These are phyloP conservation scores for Ganoderma sp. DNA, from an alignment of 1,284 basidiomycete species.

Conservation along the genomic window DNA sequence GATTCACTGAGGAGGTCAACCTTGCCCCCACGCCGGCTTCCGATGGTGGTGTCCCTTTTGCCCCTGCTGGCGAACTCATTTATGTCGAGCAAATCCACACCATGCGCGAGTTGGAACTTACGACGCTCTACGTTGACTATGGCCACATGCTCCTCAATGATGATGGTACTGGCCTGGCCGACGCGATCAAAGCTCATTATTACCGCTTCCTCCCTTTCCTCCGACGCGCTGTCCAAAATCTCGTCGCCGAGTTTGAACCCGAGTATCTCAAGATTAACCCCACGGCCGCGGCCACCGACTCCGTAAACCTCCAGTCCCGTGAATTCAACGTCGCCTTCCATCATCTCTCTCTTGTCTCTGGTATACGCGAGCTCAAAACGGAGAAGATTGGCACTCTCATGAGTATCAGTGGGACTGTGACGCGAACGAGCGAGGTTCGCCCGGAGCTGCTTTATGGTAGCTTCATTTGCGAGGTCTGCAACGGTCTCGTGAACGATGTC, in stretches of 20 bases:
- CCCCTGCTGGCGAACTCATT: constrained; percentile 66
- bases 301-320: constrained; percentile 86
- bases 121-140: constrained; percentile 97
- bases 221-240: constrained; percentile 86
- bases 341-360: constrained; percentile 91
- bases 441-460: constrained; percentile 95
- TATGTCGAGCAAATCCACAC: constrained; percentile 93
- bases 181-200: constrained; percentile 93
- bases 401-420: constrained; percentile 96
- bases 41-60: constrained; percentile 63
- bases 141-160: constrained; percentile 79
- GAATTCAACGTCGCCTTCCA: constrained; percentile 98
- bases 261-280: constrained; percentile 94
- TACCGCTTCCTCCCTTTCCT: constrained; percentile 97
- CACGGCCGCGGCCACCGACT: constrained; percentile 75
- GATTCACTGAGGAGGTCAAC: constrained; percentile 82
- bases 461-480: constrained; percentile 91
- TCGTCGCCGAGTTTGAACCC: constrained; percentile 88
- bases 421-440: constrained; percentile 95
- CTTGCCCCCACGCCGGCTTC: constrained; percentile 78
- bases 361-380: constrained; percentile 94
- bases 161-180: constrained; percentile 88
- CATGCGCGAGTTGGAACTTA: constrained; percentile 92
- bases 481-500: constrained; percentile 88
- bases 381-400: constrained; percentile 93